These are phyloP conservation scores for Lolium multiflorum DNA, from an alignment of 176 grass and related monocot species.

Conservation along the genomic window DNA sequence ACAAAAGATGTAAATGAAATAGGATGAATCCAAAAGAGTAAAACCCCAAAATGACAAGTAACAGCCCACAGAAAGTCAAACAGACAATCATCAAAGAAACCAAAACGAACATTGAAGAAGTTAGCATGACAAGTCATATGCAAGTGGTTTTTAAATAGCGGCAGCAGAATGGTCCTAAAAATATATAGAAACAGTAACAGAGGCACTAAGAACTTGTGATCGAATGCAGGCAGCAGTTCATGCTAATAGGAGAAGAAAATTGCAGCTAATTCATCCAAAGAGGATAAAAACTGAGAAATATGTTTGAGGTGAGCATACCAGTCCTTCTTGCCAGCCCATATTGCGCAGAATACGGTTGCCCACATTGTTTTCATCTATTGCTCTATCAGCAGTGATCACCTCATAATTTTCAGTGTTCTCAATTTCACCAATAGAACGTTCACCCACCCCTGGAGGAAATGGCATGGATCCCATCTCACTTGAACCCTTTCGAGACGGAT, in stretches of 20 bases:
- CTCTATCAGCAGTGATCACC: conserved; percentile 84
- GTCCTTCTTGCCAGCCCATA: conserved; percentile 90
- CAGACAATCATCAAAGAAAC: background rate
- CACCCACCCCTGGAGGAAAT: conserved; percentile 96
- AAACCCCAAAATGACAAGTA: background rate
- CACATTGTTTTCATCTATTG: conserved; percentile 92
- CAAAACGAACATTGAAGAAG: background rate
- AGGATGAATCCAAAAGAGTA: conserved; percentile 6
- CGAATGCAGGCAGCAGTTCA: background rate
- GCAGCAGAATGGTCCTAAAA: background rate
- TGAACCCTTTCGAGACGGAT: conserved; percentile 75
- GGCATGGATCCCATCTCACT: conserved; percentile 84
- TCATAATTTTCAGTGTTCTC: conserved; percentile 79
- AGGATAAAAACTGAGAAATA: conserved; percentile 19
- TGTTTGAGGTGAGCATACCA: conserved; percentile 50
- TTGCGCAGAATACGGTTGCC: conserved; percentile 94
- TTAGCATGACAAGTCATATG: background rate
- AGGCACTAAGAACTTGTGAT: background rate
- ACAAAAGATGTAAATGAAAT: background rate
- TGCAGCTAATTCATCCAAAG: conserved; percentile 17
- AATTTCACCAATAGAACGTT: conserved; percentile 72
- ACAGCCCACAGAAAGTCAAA: background rate
- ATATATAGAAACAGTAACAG: background rate
- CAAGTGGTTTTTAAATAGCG: background rate
- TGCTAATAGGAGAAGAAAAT: conserved; percentile 12